Evolutionary conservation across 306 rosid species (phyloP), one percentile per base, ranked within the genome.

Genomic region (Dryas alaskensis): DNA sequence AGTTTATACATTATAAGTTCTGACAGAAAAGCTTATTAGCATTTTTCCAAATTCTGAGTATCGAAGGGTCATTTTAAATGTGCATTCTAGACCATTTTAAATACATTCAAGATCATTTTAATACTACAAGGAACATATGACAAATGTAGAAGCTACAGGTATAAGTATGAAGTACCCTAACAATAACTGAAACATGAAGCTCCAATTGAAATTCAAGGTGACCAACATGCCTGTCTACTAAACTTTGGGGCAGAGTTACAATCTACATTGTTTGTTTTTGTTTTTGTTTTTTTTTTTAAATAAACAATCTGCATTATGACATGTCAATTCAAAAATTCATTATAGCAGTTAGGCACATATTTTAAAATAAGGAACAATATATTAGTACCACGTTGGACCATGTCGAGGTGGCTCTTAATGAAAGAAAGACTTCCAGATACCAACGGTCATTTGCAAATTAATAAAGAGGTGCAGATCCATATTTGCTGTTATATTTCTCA

Each of bases 1-100:
- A 7, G 98, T 95, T 70, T 92, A 88, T 88, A 22, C 22, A 22
- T 22, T 22, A 22, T 22, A 22, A 22, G 22, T 22, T 22, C 22
- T 22, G 22, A 22, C 22, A 22, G 22, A 22, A 22, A 22, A 22
- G 22, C 37, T 19, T 55, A 55, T 19, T 55, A 3, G 37, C 31
- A 17, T 19, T 55, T n/a, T 22, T 22, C 60, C 60, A 55, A 17
- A 55, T 19, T 55, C 37, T 54, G 60, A 54, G 7, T 11, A n/a
- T 17, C 10, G 6, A 6, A 54, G 11, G 60, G 27, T 27, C 60
- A 55, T 7, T 44, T 7, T 7, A 55, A 55, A 22, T 22, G 22
- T 55, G 31, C 27, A 55, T 55, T 55, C 4, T 55, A 19, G 27
- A 55, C 60, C n/a, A 55, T n/a, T 7, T 55, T 55, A 22, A 22